These are phyloP conservation scores for Amauroascus verrucosus DNA, from an alignment of 2,329 filamentous ascomycete species.

Conservation along the genomic window DNA sequence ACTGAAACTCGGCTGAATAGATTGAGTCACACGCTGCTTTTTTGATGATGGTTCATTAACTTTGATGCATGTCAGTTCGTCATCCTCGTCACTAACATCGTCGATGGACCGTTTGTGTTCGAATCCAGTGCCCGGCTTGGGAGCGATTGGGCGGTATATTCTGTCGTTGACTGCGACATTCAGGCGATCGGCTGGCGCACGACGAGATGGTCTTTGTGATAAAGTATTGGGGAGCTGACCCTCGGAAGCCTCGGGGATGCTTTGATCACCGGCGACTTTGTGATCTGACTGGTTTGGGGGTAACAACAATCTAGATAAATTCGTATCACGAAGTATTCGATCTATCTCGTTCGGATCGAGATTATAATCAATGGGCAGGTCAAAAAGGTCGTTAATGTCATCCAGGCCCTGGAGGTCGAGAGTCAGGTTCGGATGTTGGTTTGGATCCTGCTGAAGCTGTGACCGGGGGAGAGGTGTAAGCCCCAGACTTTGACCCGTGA, in stretches of 20 bases:
- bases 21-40: neutral
- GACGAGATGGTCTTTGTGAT: neutral
- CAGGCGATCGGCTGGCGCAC: neutral
- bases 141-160: neutral
- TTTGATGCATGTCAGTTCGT: neutral
- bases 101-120: neutral
- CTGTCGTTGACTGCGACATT: neutral
- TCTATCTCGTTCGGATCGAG: conserved; percentile 5
- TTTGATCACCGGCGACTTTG: neutral
- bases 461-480: conserved; percentile 36
- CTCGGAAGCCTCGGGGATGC: neutral
- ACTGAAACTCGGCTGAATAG: neutral
- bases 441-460: conserved; percentile 21
- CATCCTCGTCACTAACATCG: neutral
- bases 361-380: neutral
- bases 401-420: conserved; percentile 1
- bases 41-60: conserved; percentile 1
- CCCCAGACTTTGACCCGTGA: conserved; percentile 29
- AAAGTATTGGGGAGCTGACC: neutral
- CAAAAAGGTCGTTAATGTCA: neutral
- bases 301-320: neutral
- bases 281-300: neutral
- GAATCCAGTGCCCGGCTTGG: neutral
- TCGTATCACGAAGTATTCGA: neutral
- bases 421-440: neutral